phyloP scores from a whole-genome alignment of 805 yeast species.

The Yarrowia deformans region DNA sequence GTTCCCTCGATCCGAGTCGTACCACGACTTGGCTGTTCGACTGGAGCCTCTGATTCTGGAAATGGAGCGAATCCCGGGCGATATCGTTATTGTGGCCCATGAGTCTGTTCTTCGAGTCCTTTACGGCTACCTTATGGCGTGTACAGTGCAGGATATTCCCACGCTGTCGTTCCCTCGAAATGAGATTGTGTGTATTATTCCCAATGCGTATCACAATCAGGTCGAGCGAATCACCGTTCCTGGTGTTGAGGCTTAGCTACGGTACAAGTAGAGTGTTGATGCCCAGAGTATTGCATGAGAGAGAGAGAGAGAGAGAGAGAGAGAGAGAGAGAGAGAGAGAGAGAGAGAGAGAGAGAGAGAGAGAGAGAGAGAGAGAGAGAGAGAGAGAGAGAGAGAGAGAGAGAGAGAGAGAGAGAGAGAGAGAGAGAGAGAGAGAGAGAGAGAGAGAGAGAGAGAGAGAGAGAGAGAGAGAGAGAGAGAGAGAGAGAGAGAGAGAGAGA shows the following conservation, averaged over 20 bases:
- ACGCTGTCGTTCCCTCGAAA: conserved; percentile 75
- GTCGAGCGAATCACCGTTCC: conserved; percentile 45
- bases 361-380: no score
- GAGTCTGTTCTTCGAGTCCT: conserved; percentile 87
- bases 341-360: no score
- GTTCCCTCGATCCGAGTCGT: conserved; percentile 90
- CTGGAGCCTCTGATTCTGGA: conserved; percentile 92
- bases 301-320: not conserved
- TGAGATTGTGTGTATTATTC: conserved; percentile 85
- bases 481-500: no score
- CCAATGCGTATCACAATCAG: conserved; percentile 69
- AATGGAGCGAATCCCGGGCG: conserved; percentile 85
- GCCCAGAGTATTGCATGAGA: not conserved
- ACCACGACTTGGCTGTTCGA: conserved; percentile 93
- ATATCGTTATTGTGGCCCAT: conserved; percentile 88
- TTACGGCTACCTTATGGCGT: conserved; percentile 94
- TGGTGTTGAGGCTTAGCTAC: conserved; percentile 42
- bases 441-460: no score
- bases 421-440: no score
- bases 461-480: no score
- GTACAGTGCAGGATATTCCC: conserved; percentile 87
- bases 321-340: not conserved
- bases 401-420: no score
- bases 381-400: no score
- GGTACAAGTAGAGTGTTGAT: not conserved